phyloP scores from a whole-genome alignment of 1,139 yeast genomes.

The Taphrina pruni region DNA sequence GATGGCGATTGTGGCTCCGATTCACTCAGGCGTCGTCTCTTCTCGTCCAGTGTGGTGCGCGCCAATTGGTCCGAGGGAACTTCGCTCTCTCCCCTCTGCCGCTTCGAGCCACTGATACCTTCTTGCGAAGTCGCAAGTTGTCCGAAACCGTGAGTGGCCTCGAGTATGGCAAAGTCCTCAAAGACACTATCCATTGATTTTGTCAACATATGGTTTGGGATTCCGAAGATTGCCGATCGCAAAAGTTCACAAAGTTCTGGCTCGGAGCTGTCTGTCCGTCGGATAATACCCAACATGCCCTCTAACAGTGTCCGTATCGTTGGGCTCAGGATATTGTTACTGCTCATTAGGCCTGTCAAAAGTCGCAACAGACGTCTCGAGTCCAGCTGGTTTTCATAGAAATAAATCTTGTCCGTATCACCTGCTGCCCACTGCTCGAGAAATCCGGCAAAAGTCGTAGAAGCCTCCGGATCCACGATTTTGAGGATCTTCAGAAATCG shows the following conservation, averaged over 20 bases:
- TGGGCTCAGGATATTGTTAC: constrained; percentile 13
- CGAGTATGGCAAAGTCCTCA: neutral
- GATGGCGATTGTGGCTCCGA: constrained; percentile 19
- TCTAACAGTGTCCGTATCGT: constrained; percentile 1
- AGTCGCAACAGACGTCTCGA: constrained; percentile 10
- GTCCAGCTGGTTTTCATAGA: neutral
- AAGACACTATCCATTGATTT: constrained; percentile 34
- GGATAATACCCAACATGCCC: constrained; percentile 7
- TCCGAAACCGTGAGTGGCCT: constrained; percentile 1
- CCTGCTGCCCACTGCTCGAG: constrained; percentile 36
- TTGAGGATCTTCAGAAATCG: constrained; percentile 45
- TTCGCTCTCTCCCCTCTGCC: constrained; percentile 40
- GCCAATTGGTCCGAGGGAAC: constrained; percentile 37
- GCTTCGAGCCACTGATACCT: constrained; percentile 17
- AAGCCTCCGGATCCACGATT: constrained; percentile 32
- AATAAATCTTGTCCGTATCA: constrained; percentile 5
- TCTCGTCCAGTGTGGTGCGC: constrained; percentile 34
- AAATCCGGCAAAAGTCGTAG: constrained; percentile 17
- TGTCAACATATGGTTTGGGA: constrained; percentile 31
- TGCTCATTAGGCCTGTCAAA: constrained; percentile 23
- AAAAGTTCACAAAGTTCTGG: constrained; percentile 8
- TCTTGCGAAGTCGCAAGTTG: neutral
- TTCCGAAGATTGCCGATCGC: constrained; percentile 22
- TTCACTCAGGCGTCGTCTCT: constrained; percentile 37
- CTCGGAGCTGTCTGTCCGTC: neutral